phyloP scores from a whole-genome alignment of 352 stramenopile species.

The Phytopythium kandeliae region DNA sequence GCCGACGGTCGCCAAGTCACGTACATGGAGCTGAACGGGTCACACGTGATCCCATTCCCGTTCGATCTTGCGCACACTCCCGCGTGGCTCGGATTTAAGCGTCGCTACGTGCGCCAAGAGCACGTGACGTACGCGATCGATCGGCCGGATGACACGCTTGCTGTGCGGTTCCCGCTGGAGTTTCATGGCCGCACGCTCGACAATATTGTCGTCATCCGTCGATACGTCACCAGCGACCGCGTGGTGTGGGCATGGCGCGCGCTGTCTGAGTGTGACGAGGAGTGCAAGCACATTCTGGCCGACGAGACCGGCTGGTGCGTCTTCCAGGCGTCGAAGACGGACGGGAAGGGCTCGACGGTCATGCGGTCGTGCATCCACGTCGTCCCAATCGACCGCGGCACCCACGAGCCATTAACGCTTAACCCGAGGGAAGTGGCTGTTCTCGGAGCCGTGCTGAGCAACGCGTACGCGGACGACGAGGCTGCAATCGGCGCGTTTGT shows the following conservation, averaged over 20 bases:
- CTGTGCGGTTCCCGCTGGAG: background rate
- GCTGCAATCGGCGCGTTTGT: background rate
- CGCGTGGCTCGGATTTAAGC: background rate
- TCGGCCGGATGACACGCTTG: conserved; percentile 1
- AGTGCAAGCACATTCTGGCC: conserved; percentile 29
- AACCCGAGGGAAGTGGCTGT: background rate
- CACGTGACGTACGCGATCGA: background rate
- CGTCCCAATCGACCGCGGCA: background rate
- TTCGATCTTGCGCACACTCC: background rate
- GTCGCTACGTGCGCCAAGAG: background rate
- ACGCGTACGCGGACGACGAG: background rate
- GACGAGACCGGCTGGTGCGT: conserved; percentile 54
- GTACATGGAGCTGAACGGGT: background rate
- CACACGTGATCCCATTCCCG: background rate
- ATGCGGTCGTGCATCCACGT: conserved; percentile 1
- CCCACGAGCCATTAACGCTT: background rate
- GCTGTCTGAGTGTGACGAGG: conserved; percentile 21
- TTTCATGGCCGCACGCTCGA: background rate
- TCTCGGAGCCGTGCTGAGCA: background rate
- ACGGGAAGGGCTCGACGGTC: background rate
- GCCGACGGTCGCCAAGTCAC: background rate
- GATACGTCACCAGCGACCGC: conserved; percentile 27
- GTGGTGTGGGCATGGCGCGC: conserved; percentile 46
- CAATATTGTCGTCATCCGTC: conserved; percentile 2
- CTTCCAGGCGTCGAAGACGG: conserved; percentile 9